Evolutionary conservation across 257 asterid genomes (phyloP).

Genomic region (Euphrasia confusa): DNA sequence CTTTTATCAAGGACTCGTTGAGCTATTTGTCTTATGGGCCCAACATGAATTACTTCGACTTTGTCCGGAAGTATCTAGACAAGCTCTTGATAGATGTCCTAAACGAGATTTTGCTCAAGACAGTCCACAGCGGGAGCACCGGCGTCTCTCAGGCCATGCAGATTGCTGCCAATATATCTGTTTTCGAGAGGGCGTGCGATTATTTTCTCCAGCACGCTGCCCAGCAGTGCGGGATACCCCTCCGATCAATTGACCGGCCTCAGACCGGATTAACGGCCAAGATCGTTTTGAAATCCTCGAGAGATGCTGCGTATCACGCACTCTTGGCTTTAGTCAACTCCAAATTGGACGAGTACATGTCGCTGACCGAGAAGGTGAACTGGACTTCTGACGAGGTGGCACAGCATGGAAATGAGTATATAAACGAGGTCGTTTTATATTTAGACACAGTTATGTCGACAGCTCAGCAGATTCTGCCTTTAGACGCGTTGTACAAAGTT

Average conservation of each 20-base stretch:
- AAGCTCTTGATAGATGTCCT: slow-evolving; percentile 79
- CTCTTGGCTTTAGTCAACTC: slow-evolving; percentile 57
- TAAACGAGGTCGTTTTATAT: slow-evolving; percentile 69
- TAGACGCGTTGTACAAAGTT: slow-evolving; percentile 80
- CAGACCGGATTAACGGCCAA: slow-evolving; percentile 77
- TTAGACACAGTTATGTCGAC: slow-evolving; percentile 85
- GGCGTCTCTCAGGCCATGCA: slow-evolving; percentile 94
- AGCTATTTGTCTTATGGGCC: slow-evolving; percentile 77
- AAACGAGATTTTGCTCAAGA: slow-evolving; percentile 58
- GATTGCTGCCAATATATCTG: slow-evolving; percentile 87
- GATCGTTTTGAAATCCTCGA: slow-evolving; percentile 73
- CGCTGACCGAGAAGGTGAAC: slow-evolving; percentile 65
- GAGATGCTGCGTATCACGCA: slow-evolving; percentile 87
- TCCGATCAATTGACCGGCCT: slow-evolving; percentile 71
- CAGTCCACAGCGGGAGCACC: slow-evolving; percentile 51
- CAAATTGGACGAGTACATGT: slow-evolving; percentile 75
- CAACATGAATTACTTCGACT: slow-evolving; percentile 74
- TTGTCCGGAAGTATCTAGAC: slow-evolving; percentile 69
- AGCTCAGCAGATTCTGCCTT: slow-evolving; percentile 81
- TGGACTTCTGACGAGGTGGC: slow-evolving; percentile 76
- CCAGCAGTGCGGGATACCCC: slow-evolving; percentile 91
- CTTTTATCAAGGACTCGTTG: slow-evolving; percentile 79
- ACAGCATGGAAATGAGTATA: slow-evolving; percentile 61
- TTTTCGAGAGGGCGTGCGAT: slow-evolving; percentile 85
- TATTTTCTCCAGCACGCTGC: slow-evolving; percentile 95